Conservation (phyloP, 495 filamentous ascomycete species). For the Aspergillus taichungensis region DNA sequence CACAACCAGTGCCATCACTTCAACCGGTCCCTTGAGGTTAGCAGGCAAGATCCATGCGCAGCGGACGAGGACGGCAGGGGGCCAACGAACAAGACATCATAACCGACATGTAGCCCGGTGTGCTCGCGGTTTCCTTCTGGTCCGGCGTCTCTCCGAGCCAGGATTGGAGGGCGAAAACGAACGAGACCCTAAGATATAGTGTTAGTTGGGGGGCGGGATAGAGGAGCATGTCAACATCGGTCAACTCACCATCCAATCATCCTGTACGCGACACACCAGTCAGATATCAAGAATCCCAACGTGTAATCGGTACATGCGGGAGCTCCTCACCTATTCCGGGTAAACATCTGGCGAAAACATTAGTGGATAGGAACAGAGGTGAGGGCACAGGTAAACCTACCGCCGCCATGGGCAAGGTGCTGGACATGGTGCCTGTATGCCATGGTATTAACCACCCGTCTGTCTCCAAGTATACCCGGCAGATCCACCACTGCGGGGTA, state of each 20-base stretch:
- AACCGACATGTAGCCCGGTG: conserved; percentile 77
- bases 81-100: conserved; percentile 68
- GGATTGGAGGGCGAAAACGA: conserved; percentile 73
- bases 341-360: conserved; percentile 60
- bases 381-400: conserved; percentile 33
- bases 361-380: conserved; percentile 7
- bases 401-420: conserved; percentile 86
- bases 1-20: conserved; percentile 72
- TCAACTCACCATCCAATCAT: conserved; percentile 68
- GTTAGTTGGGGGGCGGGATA: conserved; percentile 1
- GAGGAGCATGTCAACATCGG: neutral
- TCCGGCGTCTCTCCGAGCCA: conserved; percentile 83
- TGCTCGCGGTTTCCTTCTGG: conserved; percentile 53
- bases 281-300: conserved; percentile 1
- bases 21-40: conserved; percentile 6
- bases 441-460: conserved; percentile 9
- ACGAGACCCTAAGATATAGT: conserved; percentile 53
- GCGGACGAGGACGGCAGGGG: neutral
- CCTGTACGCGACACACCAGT: conserved; percentile 23
- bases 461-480: neutral
- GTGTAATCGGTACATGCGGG: neutral
- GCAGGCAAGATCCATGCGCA: conserved; percentile 2
- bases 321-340: conserved; percentile 64
- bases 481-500: neutral
- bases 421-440: conserved; percentile 59